Conservation (phyloP, 2,329 filamentous ascomycete genomes). For the Stachybotrys echinatus region DNA sequence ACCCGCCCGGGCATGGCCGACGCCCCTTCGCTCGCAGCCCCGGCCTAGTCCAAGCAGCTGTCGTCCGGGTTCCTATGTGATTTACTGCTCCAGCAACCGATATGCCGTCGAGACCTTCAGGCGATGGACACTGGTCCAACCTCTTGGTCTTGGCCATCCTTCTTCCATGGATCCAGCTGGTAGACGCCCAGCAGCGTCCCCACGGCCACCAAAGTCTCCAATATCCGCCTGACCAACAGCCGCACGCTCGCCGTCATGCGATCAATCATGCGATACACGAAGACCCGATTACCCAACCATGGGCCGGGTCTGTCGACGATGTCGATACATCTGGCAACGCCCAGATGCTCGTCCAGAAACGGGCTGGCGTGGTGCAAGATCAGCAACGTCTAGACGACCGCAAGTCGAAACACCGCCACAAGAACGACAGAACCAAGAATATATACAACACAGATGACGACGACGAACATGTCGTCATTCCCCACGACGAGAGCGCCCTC, state of each 20-base stretch:
- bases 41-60: background rate
- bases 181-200: slow-evolving; percentile 58
- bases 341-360: slow-evolving; percentile 1
- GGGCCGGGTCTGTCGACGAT: slow-evolving; percentile 21
- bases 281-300: slow-evolving; percentile 21
- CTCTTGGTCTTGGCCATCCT: slow-evolving; percentile 53
- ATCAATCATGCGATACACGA: slow-evolving; percentile 10
- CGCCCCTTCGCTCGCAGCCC: background rate
- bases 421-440: slow-evolving; percentile 14
- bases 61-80: slow-evolving; percentile 8
- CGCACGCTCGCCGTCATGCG: slow-evolving; percentile 7
- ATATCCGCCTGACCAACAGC: slow-evolving; percentile 13
- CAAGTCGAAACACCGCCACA: slow-evolving; percentile 11
- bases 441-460: slow-evolving; percentile 25
- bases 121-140: slow-evolving; percentile 47
- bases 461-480: slow-evolving; percentile 28
- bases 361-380: slow-evolving; percentile 10
- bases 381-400: slow-evolving; percentile 13
- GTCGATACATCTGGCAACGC: slow-evolving; percentile 21
- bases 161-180: slow-evolving; percentile 48
- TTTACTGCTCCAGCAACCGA: slow-evolving; percentile 6
- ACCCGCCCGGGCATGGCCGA: background rate
- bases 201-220: slow-evolving; percentile 6
- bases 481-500: slow-evolving; percentile 85
- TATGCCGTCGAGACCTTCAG: slow-evolving; percentile 62